A percentile compares a stretch with the other conserved stretches of the same genome.
phyloP scores from a whole-genome alignment of 352 stramenopile species.

The Phytophthora capsici region DNA sequence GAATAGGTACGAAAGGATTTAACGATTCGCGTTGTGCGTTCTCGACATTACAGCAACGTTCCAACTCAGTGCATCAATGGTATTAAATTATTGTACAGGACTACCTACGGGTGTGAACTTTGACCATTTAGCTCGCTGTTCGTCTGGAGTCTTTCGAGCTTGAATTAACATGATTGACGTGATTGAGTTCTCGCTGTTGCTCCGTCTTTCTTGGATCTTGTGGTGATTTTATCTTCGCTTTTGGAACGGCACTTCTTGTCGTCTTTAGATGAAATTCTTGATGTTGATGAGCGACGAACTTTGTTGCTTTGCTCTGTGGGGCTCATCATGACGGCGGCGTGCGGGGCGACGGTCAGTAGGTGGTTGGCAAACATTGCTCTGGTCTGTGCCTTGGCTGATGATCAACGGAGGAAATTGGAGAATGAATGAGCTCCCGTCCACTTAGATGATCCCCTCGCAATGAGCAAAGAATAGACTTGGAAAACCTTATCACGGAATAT shows the following conservation, averaged over 20 bases:
- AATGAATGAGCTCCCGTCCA: slow-evolving; percentile 17
- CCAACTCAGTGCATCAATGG: too few species aligned
- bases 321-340: slow-evolving; percentile 20
- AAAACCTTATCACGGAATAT: slow-evolving; percentile 4
- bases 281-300: slow-evolving; percentile 5
- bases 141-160: too few species aligned
- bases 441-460: not conserved
- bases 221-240: slow-evolving; percentile 6
- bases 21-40: too few species aligned
- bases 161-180: slow-evolving; percentile 3
- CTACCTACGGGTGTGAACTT: too few species aligned
- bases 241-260: slow-evolving; percentile 11
- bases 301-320: slow-evolving; percentile 1
- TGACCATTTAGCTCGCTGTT: too few species aligned
- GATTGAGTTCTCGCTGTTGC: not conserved
- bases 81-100: too few species aligned
- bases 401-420: slow-evolving; percentile 18
- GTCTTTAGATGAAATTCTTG: not conserved
- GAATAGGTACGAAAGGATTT: too few species aligned
- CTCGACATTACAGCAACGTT: too few species aligned
- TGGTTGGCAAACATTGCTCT: slow-evolving; percentile 36
- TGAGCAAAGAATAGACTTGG: not conserved
- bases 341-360: slow-evolving; percentile 37
- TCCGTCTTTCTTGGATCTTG: slow-evolving; percentile 3
- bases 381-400: not conserved